These are phyloP conservation scores for Pseudocercospora eumusae DNA, from an alignment of 2,329 filamentous ascomycete species.

Conservation along the genomic window DNA sequence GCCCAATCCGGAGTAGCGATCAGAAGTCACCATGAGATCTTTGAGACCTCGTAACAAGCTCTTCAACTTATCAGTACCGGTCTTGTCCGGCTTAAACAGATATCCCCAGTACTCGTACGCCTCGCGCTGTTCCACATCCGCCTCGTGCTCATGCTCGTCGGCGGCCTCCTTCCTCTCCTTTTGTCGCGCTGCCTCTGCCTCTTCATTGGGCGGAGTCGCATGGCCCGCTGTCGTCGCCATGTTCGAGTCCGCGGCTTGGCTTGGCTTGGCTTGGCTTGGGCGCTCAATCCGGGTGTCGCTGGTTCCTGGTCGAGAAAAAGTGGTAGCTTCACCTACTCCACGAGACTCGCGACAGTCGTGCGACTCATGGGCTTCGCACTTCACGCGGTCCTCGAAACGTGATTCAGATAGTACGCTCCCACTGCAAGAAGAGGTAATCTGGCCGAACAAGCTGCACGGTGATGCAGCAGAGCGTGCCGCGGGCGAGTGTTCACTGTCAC, in stretches of 20 bases:
- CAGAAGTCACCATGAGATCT: slow-evolving; percentile 46
- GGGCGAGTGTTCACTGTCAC: not conserved
- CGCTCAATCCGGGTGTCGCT: not conserved
- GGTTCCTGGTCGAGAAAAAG: not conserved
- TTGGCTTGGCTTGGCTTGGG: too few species aligned
- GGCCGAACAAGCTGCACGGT: not conserved
- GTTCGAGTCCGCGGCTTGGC: not conserved
- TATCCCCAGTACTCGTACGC: slow-evolving; percentile 55
- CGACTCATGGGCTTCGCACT: not conserved
- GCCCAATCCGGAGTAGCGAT: not conserved
- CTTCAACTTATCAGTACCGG: slow-evolving; percentile 51
- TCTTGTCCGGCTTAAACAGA: slow-evolving; percentile 54
- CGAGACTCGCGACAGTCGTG: slow-evolving; percentile 1
- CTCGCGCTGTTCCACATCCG: slow-evolving; percentile 41
- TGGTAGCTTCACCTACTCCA: not conserved
- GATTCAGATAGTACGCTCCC: not conserved
- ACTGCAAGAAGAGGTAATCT: not conserved
- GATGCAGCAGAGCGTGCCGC: not conserved
- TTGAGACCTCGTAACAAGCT: slow-evolving; percentile 50
- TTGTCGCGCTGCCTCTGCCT: slow-evolving; percentile 12
- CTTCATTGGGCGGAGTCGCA: slow-evolving; percentile 11
- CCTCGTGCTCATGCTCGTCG: slow-evolving; percentile 34
- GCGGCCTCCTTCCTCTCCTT: slow-evolving; percentile 18
- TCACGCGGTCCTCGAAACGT: not conserved
- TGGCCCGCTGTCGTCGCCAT: slow-evolving; percentile 9